Evolutionary conservation across 208 protist genomes (phyloP), one percentile per base, ranked within the genome.

Genomic region (Trypanosoma vivax): DNA sequence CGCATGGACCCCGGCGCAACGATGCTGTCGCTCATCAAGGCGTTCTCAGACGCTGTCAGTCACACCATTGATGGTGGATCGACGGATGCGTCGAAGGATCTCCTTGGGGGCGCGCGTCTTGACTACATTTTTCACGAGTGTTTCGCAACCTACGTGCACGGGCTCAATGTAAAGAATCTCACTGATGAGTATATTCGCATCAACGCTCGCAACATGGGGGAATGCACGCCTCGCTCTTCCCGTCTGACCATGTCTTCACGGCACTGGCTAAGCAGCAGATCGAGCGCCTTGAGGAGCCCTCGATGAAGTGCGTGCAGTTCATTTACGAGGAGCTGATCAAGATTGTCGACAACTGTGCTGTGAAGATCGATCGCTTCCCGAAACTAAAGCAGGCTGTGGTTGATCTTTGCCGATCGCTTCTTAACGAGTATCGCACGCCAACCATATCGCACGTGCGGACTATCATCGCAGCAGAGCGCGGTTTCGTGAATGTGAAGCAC

Each of bases 401-500:
- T 3, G 69, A 84, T 16, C 91, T 96, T 33, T 94, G 90, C 57
- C 79, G 84, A 24, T 48, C 72, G 45, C 78, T 96, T 31, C 72
- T 98, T 16, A 50, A 73, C 21, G 73, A 91, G 64, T 92, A 73
- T 66, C 78, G 76, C 49, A n/a, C 18, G 0, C 92, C 91, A 9
- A 90, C 88, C 7, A 83, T 78, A 41, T 33, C 35, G 2, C 92
- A 96, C 76, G 91, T 98, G 39, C 74, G 76, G 57, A 97, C 92
- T 60, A 70, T 98, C 38, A 96, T 99, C 53, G 72, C 67, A 28
- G 95, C 96, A 33, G 95, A 99, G 65, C 71, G 93, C n/a, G 86
- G 92, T 30, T 98, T 97, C 64, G 97, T 99, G 55, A 99, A 98
- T 80, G 97, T 96, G 31, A 95, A 90, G 64, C 83, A 96, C 57